phyloP scores from a whole-genome alignment of 805 yeast species.

The Suhomyces xylopsoci region DNA sequence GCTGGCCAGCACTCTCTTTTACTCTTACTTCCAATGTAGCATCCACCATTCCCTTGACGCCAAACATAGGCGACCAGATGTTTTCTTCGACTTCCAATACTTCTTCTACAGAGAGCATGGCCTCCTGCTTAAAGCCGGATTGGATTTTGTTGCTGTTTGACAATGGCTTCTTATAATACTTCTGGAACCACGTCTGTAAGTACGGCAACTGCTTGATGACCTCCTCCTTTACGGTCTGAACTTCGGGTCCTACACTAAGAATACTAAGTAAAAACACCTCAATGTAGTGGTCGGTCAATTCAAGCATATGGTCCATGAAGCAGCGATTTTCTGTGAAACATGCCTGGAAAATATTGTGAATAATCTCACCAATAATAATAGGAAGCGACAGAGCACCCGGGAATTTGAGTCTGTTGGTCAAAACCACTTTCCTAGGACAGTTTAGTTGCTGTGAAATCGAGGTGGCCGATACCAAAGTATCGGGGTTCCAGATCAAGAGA shows the following conservation, averaged over 20 bases:
- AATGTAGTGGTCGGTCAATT: slow-evolving; percentile 37
- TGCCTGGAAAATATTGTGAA: slow-evolving; percentile 71
- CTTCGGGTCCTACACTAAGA: slow-evolving; percentile 52
- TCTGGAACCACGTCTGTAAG: slow-evolving; percentile 52
- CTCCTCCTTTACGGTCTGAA: slow-evolving; percentile 40
- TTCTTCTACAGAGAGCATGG: slow-evolving; percentile 41
- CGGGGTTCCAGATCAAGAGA: slow-evolving; percentile 81
- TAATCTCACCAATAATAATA: slow-evolving; percentile 74
- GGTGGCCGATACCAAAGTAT: slow-evolving; percentile 76
- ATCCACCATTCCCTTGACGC: slow-evolving; percentile 86
- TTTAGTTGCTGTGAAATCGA: slow-evolving; percentile 69
- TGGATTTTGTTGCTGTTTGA: slow-evolving; percentile 5
- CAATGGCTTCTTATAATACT: slow-evolving; percentile 33
- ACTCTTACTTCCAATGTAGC: slow-evolving; percentile 62
- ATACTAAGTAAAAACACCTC: slow-evolving; percentile 47
- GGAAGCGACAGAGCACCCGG: slow-evolving; percentile 67
- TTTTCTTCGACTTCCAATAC: slow-evolving; percentile 85
- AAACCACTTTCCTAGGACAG: slow-evolving; percentile 70
- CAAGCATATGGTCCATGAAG: slow-evolving; percentile 35
- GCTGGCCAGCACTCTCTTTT: slow-evolving; percentile 25
- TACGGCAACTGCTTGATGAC: slow-evolving; percentile 49
- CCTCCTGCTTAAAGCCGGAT: slow-evolving; percentile 5
- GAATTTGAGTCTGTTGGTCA: slow-evolving; percentile 52
- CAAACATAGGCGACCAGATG: slow-evolving; percentile 88
- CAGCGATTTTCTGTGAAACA: slow-evolving; percentile 44